Conservation (phyloP, 2,329 filamentous ascomycete genomes). For the Alternaria sp. region DNA sequence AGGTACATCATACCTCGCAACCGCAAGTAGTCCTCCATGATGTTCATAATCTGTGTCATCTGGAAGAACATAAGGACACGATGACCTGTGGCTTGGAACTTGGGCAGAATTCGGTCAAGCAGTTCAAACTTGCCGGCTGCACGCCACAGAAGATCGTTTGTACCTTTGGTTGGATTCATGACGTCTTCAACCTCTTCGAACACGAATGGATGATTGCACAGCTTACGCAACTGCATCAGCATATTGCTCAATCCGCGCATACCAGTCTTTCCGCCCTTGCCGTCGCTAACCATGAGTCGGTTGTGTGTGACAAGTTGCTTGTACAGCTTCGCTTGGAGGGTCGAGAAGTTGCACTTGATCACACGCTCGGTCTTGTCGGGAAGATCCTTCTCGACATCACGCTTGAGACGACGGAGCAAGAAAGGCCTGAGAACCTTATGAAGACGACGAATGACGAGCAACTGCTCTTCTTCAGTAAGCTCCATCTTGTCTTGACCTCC, state of each 20-base stretch:
- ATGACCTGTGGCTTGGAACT: constrained; percentile 90
- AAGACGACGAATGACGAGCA: constrained; percentile 96
- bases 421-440: constrained; percentile 98
- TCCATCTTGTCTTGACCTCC: constrained; percentile 99
- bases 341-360: constrained; percentile 98
- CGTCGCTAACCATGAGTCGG: constrained; percentile 91
- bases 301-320: constrained; percentile 98
- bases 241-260: constrained; percentile 98
- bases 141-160: constrained; percentile 94
- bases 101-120: constrained; percentile 88
- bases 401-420: constrained; percentile 97
- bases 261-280: constrained; percentile 92
- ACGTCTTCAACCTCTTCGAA: constrained; percentile 98
- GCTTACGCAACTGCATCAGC: constrained; percentile 98
- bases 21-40: constrained; percentile 98
- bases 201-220: constrained; percentile 99
- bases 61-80: constrained; percentile 99
- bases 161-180: constrained; percentile 89
- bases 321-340: constrained; percentile 91
- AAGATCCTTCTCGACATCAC: constrained; percentile 98
- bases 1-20: constrained; percentile 85
- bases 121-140: constrained; percentile 97
- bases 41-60: constrained; percentile 99
- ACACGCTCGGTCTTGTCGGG: constrained; percentile 99
- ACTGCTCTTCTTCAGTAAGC: constrained; percentile 98